These are phyloP conservation scores for Gleditsia sinensis DNA, from an alignment of 306 rosid species.

Conservation along the genomic window DNA sequence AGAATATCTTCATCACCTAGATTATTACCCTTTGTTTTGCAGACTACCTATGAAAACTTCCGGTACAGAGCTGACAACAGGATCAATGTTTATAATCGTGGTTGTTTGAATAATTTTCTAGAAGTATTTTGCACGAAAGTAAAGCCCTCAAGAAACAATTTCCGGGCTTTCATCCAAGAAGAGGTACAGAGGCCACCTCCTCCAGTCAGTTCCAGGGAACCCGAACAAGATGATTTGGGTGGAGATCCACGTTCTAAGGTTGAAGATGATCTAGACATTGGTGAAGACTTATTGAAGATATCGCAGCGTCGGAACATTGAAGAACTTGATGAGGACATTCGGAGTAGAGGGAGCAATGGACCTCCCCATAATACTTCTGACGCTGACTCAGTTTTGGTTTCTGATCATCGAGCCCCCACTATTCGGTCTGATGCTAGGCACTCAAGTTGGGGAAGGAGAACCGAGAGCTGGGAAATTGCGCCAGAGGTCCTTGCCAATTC, in stretches of 20 bases:
- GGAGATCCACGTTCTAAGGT: slow-evolving; percentile 84
- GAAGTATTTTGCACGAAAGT: slow-evolving; percentile 81
- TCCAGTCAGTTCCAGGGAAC: slow-evolving; percentile 41
- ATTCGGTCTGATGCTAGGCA: slow-evolving; percentile 70
- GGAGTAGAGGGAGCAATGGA: slow-evolving; percentile 73
- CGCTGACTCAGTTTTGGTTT: slow-evolving; percentile 65
- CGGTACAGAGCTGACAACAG: slow-evolving; percentile 81
- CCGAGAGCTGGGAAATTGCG: slow-evolving; percentile 82
- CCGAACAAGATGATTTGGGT: slow-evolving; percentile 50
- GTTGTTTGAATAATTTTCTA: slow-evolving; percentile 71
- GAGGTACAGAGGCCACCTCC: slow-evolving; percentile 61
- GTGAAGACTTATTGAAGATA: slow-evolving; percentile 87
- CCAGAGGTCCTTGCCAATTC: slow-evolving; percentile 63
- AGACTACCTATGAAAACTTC: slow-evolving; percentile 93
- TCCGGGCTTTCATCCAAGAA: slow-evolving; percentile 73
- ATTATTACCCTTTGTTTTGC: slow-evolving; percentile 35
- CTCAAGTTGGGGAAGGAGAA: slow-evolving; percentile 86
- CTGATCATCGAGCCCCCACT: slow-evolving; percentile 79
- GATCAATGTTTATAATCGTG: slow-evolving; percentile 72
- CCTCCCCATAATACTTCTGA: slow-evolving; percentile 57
- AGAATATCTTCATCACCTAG: slow-evolving; percentile 21
- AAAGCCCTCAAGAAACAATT: slow-evolving; percentile 78
- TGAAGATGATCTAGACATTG: slow-evolving; percentile 84
- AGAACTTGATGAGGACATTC: slow-evolving; percentile 71
- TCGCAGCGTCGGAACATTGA: slow-evolving; percentile 86